These are phyloP conservation scores for Ceratocystis diversiconidia DNA, from an alignment of 2,329 filamentous ascomycete genomes.

Conservation along the genomic window DNA sequence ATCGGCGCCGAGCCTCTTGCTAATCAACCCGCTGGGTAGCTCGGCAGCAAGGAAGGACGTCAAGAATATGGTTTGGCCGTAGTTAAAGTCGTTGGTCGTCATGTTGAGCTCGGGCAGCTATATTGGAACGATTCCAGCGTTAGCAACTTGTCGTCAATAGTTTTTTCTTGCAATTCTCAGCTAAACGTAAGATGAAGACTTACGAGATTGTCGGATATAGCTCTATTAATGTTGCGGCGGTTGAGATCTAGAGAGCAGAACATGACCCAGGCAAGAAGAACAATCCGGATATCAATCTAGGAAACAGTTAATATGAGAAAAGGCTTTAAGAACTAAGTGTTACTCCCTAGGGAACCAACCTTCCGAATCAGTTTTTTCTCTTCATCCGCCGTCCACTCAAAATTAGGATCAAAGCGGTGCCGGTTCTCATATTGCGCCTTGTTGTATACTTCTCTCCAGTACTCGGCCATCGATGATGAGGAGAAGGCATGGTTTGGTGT, in stretches of 20 bases:
- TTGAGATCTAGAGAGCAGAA: constrained; percentile 35
- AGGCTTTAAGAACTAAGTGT: not conserved
- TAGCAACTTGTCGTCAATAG: not conserved
- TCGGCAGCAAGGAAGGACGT: constrained; percentile 34
- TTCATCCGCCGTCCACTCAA: constrained; percentile 33
- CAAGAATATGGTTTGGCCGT: constrained; percentile 31
- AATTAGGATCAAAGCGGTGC: constrained; percentile 39
- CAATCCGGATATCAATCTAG: constrained; percentile 13
- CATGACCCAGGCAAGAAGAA: constrained; percentile 32
- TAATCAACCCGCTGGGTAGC: constrained; percentile 35
- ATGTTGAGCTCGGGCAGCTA: constrained; percentile 29
- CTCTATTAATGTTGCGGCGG: constrained; percentile 33
- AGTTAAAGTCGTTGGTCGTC: constrained; percentile 34
- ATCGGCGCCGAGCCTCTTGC: constrained; percentile 37
- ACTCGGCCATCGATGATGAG: constrained; percentile 37
- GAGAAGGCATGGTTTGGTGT: constrained; percentile 34
- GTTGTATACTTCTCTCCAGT: constrained; percentile 41
- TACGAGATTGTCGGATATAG: constrained; percentile 29
- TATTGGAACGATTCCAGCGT: not conserved
- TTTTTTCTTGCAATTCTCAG: constrained; percentile 10
- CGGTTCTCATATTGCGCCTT: constrained; percentile 44
- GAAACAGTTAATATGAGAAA: constrained; percentile 4
- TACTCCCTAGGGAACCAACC: not conserved
- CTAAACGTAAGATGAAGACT: constrained; percentile 5
- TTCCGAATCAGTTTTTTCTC: constrained; percentile 33